phyloP scores from a whole-genome alignment of 345 rosid genomes.

The Cardamine occulta region DNA sequence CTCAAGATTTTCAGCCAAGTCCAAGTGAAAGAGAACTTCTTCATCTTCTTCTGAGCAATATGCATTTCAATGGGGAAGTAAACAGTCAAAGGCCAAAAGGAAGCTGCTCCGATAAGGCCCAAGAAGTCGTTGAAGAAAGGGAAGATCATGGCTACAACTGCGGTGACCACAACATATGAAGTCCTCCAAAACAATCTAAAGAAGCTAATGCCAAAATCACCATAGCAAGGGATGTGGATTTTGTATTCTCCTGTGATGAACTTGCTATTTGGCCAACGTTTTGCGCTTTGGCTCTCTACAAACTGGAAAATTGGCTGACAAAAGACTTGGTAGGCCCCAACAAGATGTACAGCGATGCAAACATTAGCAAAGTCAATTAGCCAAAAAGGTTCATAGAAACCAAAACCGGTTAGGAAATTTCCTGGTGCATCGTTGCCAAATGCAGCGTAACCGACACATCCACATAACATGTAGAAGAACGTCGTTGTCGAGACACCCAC shows the following conservation, averaged over 20 bases:
- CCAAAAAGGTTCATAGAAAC: conserved; percentile 91
- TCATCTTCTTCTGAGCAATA: conserved; percentile 59
- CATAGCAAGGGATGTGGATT: conserved; percentile 51
- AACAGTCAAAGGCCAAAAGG: conserved; percentile 91
- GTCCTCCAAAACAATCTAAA: conserved; percentile 80
- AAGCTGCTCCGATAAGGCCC: conserved; percentile 83
- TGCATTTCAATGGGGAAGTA: conserved; percentile 90
- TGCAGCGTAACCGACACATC: conserved; percentile 78
- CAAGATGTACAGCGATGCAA: conserved; percentile 76
- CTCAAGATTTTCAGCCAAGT: conserved; percentile 70
- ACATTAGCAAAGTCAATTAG: conserved; percentile 81
- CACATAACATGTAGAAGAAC: conserved; percentile 72
- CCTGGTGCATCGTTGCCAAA: conserved; percentile 90
- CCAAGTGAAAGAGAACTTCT: conserved; percentile 69
- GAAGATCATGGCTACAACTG: conserved; percentile 75
- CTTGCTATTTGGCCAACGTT: conserved; percentile 67
- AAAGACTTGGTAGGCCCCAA: conserved; percentile 91
- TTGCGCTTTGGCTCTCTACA: conserved; percentile 55
- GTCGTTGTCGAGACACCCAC: conserved; percentile 66
- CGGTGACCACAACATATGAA: conserved; percentile 61
- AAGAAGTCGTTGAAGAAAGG: conserved; percentile 91
- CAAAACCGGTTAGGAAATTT: conserved; percentile 86
- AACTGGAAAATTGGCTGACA: conserved; percentile 72
- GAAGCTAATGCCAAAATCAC: conserved; percentile 53
- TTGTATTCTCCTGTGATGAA: conserved; percentile 59